These are phyloP conservation scores for Colletotrichum cordylinicola DNA, from an alignment of 2,329 filamentous ascomycete genomes.

Conservation along the genomic window DNA sequence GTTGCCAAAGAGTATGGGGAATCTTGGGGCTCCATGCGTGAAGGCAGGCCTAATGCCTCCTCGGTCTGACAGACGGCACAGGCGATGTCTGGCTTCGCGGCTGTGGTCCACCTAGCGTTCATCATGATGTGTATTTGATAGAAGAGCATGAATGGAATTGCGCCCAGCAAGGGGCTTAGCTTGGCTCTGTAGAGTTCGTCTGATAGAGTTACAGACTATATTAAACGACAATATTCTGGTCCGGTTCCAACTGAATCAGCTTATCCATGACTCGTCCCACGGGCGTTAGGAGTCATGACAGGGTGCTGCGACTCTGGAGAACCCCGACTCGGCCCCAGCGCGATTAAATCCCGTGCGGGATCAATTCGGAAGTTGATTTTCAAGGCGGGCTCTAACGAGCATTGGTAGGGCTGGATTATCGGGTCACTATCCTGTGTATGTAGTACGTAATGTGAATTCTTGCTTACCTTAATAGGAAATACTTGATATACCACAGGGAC, in stretches of 20 bases:
- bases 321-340: neutral
- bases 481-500: neutral
- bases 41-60: neutral
- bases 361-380: neutral
- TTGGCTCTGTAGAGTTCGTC: neutral
- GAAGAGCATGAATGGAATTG: neutral
- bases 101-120: neutral
- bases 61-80: neutral
- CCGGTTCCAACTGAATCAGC: neutral
- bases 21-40: neutral
- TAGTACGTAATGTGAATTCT: rapidly evolving
- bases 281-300: neutral
- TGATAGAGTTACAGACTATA: neutral
- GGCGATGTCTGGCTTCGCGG: rapidly evolving
- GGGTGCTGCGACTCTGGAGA: neutral
- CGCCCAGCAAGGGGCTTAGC: neutral
- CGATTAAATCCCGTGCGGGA: neutral
- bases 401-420: neutral
- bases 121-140: neutral
- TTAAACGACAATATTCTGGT: neutral
- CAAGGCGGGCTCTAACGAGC: neutral
- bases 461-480: neutral
- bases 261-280: neutral
- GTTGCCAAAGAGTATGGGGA: neutral
- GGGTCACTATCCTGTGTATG: neutral